Evolutionary conservation across 2,329 filamentous ascomycete species (phyloP), one percentile per base, ranked within the genome.

Genomic region (Ceratocystis alfenasii): DNA sequence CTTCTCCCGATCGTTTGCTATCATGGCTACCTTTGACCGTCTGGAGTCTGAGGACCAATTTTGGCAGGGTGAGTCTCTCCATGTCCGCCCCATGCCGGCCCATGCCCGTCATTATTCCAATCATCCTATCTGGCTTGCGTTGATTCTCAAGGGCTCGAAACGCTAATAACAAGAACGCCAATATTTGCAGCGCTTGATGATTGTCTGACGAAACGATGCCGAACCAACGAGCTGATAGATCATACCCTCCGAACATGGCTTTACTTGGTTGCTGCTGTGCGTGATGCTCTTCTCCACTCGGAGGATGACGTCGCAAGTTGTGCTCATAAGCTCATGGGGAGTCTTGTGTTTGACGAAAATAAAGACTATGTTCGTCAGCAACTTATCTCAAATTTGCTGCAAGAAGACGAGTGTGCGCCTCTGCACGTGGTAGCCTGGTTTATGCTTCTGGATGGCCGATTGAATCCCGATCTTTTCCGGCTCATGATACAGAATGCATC

Each of bases 301-400:
- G 89, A 95, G 70, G 85, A 92, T 72, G 89, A 95, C 72, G 80
- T 96, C 67, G 85, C 86, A 28, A 84, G 81, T 71, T 97, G 92
- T 78, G 87, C 88, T 68, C 88, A 89, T 74, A 85, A 85, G 74
- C 82, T 99, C 46, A 79, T 95, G 67, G 80, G 87, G 64, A 91
- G 91, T 73, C 77, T 78, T 20, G 79, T 97, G 57, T 99, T 95
- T 75, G 76, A 77, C 30, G 76, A 80, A 15, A 87, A 96, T 74
- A 83, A 84, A 70, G 87, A 90, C 66, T 97, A 99, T 76, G 89
- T 97, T 69, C 89, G 93, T 69, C 88, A 85, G 57, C 94, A 97
- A 77, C 90, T 99, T 72, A 85, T 97, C 70, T 91, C 95, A 76
- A 92, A 90, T 74, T 80, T 99, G 64, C 78, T 96, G 70, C 81